Base-by-base conservation (phyloP, 208 protist species). In the Crithidia bombi region DNA sequence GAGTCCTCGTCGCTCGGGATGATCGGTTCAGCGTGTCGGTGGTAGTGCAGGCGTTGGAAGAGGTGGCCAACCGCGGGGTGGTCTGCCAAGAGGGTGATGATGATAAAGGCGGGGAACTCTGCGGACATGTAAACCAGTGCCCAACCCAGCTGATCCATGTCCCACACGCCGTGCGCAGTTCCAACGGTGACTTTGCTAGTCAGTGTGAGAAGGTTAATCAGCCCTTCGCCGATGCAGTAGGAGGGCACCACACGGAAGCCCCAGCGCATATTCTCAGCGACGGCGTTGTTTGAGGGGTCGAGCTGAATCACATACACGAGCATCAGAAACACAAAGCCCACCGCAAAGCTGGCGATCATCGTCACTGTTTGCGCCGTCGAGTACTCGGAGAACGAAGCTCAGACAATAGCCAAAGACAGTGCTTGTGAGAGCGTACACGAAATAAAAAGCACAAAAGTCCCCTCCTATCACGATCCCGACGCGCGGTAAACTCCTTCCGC, bases 221-320 rank as follows among this genome's bases (percentile, higher is more conserved):
- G 87, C 33, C 85, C 88, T 64, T 96, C 88, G 32, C 86, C 80
- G 26, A 94, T 69, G 62, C 80, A 92, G 75, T 83, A 96, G 56
- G 74, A 78, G 19, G 91, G 91, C 41, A 93, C 69, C 17, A 92
- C 28, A 12, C 89, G 86, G 73, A 90, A 94, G 51, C 79, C 39
- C 73, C 81, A 90, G 2, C 70, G 57, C 28, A 95, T 55, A 10
- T 56, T 65, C 17, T 76, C 58, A 14, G 69, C 72, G 7, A 79
- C 74, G 3, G 78, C 33, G 51, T 90, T 55, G 1, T 82, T 92
- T 12, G 56, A 67, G 55, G 69, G 62, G 19, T 86, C 44, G 4
- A 84, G 9, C 3, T 41, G 61, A 12, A 96, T 75, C 59, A 94
- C 79, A 28, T 69, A 66, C 39, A 87, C 75, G 56, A 66, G 44